Evolutionary conservation across 352 stramenopile genomes (phyloP).

Genomic region (Pythium periplocum): DNA sequence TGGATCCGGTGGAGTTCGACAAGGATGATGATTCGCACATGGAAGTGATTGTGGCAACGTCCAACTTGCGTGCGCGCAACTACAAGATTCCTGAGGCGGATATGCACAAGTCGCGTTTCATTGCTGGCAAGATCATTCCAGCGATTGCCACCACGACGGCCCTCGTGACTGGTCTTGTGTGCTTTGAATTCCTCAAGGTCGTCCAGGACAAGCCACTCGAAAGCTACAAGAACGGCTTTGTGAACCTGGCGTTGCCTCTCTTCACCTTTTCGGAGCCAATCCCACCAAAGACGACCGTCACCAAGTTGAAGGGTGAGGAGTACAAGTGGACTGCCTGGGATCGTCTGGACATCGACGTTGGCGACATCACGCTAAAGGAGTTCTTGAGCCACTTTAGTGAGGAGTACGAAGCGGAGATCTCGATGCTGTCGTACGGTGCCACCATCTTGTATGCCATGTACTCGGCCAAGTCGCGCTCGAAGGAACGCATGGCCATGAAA

Average conservation of each 20-base stretch:
- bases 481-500: conserved; percentile 96
- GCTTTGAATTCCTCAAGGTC: conserved; percentile 98
- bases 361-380: conserved; percentile 95
- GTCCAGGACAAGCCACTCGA: conserved; percentile 89
- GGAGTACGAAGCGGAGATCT: conserved; percentile 96
- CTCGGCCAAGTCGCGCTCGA: conserved; percentile 80
- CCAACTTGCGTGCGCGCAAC: conserved; percentile 95
- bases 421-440: conserved; percentile 97
- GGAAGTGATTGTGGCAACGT: conserved; percentile 96
- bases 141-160: conserved; percentile 99
- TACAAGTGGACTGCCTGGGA: conserved; percentile 99
- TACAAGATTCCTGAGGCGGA: conserved; percentile 98
- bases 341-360: conserved; percentile 92
- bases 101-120: conserved; percentile 97
- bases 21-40: conserved; percentile 99
- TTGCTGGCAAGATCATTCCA: conserved; percentile 99
- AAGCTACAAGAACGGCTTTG: conserved; percentile 97
- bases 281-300: conserved; percentile 88
- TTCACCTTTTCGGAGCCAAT: conserved; percentile 98
- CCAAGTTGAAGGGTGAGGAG: conserved; percentile 92
- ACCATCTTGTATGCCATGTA: conserved; percentile 90
- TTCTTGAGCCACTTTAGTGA: conserved; percentile 95
- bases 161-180: conserved; percentile 97
- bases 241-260: conserved; percentile 97
- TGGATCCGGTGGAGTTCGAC: conserved; percentile 97